Evolutionary conservation across 129 eudicot species (phyloP).

Genomic region (Artemisia tridentata): DNA sequence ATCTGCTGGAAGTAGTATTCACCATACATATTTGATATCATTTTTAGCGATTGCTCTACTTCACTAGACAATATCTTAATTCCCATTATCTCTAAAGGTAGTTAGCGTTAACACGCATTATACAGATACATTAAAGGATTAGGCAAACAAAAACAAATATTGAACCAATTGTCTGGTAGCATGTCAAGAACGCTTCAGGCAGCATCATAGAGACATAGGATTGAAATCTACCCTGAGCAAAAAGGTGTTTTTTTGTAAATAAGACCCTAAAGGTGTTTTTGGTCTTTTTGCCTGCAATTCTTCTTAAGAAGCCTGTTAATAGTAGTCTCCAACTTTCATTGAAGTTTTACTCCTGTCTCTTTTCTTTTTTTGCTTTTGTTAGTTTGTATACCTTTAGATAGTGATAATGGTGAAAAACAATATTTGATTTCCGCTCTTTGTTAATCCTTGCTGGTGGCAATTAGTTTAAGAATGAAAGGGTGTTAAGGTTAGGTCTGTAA

Average conservation of each 20-base stretch:
- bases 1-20: conserved; percentile 26
- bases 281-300: conserved; percentile 1
- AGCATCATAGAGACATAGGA: conserved; percentile 20
- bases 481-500: too few species aligned
- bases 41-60: conserved; percentile 36
- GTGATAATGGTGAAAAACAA: neutral
- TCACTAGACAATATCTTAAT: conserved; percentile 31
- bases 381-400: neutral
- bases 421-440: too few species aligned
- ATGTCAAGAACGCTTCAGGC: conserved; percentile 18
- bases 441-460: too few species aligned
- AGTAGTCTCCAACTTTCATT: neutral
- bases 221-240: conserved; percentile 1
- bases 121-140: conserved; percentile 20
- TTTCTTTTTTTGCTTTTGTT: neutral
- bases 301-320: neutral
- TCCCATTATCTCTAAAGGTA: conserved; percentile 15
- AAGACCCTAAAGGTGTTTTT: conserved; percentile 2
- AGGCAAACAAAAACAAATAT: conserved; percentile 24
- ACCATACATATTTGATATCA: conserved; percentile 26
- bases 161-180: conserved; percentile 30
- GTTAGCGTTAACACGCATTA: conserved; percentile 18
- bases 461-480: too few species aligned
- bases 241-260: conserved; percentile 28
- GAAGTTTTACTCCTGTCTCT: neutral